Conservation (phyloP, 2,329 filamentous ascomycete species). For the Pseudogymnoascus sp. region DNA sequence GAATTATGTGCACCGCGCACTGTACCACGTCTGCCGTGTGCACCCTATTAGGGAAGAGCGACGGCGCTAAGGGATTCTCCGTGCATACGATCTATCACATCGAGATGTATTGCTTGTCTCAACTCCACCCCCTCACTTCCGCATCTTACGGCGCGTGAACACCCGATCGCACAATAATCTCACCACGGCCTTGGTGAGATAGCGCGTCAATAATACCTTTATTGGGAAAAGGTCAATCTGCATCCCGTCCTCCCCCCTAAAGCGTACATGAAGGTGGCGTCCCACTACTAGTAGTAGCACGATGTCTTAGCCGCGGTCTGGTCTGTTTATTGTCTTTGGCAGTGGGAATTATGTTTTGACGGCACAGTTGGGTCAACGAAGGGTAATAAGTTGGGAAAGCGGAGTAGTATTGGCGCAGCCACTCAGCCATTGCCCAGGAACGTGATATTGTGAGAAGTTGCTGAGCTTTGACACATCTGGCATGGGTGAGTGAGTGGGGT, state of each 20-base stretch:
- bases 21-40: background rate
- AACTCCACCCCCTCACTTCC: background rate
- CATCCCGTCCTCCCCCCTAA: background rate
- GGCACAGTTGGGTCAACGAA: background rate
- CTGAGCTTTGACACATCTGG: background rate
- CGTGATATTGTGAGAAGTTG: background rate
- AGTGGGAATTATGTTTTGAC: background rate
- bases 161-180: background rate
- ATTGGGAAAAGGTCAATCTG: background rate
- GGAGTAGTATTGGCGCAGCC: background rate
- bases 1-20: background rate
- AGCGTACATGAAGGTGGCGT: background rate
- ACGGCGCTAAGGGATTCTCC: background rate
- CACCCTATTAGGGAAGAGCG: background rate
- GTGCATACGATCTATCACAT: constrained; percentile 7
- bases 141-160: background rate
- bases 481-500: background rate
- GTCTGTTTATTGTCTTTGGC: background rate
- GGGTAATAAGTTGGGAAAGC: background rate
- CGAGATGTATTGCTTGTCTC: constrained; percentile 5
- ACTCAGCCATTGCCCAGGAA: constrained; percentile 1
- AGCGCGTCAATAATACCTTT: background rate
- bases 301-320: background rate
- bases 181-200: background rate
- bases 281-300: background rate